Base-by-base conservation (phyloP, 148 eudicot genomes). In the Rhododendron kiyosumense region DNA sequence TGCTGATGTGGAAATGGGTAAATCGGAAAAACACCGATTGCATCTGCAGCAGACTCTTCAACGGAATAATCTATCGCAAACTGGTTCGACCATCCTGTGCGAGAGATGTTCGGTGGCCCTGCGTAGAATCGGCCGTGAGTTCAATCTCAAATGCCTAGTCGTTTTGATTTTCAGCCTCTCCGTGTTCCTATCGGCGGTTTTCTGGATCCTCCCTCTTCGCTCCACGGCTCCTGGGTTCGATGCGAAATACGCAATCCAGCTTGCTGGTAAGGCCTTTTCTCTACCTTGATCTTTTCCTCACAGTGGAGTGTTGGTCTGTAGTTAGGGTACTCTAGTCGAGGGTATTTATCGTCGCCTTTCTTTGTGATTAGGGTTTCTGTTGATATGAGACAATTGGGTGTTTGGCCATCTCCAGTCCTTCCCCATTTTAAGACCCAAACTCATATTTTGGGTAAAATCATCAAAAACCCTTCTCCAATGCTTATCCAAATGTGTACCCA, bases 1-100 rank as follows among this genome's bases (percentile, higher is more conserved):
- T 89, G 93, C 30, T 9, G 74, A 90, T 87, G 82, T 87, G 85
- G 67, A 84, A 84, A 91, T 91, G 93, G 93, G 93, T 82, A 91
- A 91, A 84, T 46, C 78, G 69, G 51, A 83, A 63, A 26, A 67
- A 26, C 30, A 67, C 20, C 65, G 65, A 22, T 71, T 81, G 45
- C 83, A 86, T 54, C 90, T 89, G 63, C 88, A 89, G 18, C 89
- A 52, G 52, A 52, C 17, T 54, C 17, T 20, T 28, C 74, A 43
- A 7, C 36, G 49, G 17, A 15, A 12, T 57, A 36, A 26, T 67
- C 32, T 28, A 61, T 82, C 84, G 26, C 52, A 26, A 26, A 67
- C 74, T 2, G 71, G 71, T 65, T 65, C 30, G 28, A n/a, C 11
- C 5, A 67, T 89, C 63, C 46, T 65, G 59, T 78, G 90, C 84